Conservation (phyloP, 148 eudicot genomes). For the Camellia granthamiana region DNA sequence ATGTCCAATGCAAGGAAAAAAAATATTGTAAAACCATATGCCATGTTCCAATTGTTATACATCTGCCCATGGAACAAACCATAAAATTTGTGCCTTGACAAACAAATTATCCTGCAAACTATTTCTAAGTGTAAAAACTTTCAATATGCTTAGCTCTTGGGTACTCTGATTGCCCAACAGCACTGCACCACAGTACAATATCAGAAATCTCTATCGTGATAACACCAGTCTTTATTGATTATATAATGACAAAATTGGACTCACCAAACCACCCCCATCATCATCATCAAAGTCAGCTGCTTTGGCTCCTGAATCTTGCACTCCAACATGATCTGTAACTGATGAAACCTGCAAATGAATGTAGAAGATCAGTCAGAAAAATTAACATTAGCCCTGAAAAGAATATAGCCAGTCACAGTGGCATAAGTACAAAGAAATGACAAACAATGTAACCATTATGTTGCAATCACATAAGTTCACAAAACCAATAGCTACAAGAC, state of each 20-base stretch:
- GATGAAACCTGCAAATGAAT: conserved; percentile 61
- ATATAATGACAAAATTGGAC: conserved; percentile 20
- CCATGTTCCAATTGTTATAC: not conserved
- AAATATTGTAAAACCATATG: not conserved
- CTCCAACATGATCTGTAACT: conserved; percentile 80
- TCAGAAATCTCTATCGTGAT: not conserved
- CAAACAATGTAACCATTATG: not conserved
- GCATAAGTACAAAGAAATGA: not conserved
- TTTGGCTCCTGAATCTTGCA: conserved; percentile 74
- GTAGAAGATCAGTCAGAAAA: conserved; percentile 3
- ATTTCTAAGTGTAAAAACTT: not conserved
- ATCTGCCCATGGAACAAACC: not conserved
- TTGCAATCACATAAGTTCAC: not conserved
- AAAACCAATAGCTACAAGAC: not conserved
- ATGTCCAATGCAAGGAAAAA: not conserved
- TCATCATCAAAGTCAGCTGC: conserved; percentile 96
- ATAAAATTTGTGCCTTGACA: not conserved
- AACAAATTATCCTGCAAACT: not conserved
- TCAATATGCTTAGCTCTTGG: not conserved
- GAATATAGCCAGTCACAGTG: not conserved
- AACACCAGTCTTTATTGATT: not conserved
- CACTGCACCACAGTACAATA: not conserved
- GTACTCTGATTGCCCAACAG: not conserved
- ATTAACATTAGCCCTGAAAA: not conserved
- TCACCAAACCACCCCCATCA: conserved; percentile 98